Conservation (phyloP, 140 eudicot genomes). For the Stevia rebaudiana region DNA sequence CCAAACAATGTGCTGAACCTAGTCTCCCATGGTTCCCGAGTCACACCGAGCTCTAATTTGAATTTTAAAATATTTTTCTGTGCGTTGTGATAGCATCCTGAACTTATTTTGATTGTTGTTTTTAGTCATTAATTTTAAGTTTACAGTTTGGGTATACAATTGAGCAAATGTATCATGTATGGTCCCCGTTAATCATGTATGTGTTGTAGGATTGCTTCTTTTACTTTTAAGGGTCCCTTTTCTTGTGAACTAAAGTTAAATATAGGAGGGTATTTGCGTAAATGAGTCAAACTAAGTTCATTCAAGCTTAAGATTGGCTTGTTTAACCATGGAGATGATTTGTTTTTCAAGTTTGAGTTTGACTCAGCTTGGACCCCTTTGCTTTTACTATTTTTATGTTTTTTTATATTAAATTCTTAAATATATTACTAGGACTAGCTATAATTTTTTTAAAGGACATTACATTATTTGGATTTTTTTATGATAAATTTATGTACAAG, state of each 20-base stretch:
- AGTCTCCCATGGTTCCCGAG: slow-evolving; percentile 84
- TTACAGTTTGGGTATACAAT: not conserved
- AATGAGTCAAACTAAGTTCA: too few species aligned
- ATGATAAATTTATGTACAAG: too few species aligned
- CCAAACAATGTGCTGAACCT: slow-evolving; percentile 55
- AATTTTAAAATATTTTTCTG: not conserved
- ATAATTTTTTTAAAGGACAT: too few species aligned
- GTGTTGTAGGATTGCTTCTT: not conserved
- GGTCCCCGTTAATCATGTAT: not conserved
- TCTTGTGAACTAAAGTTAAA: not conserved
- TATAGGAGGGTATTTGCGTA: too few species aligned
- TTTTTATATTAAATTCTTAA: too few species aligned
- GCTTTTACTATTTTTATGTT: too few species aligned
- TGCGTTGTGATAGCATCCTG: slow-evolving; percentile 3
- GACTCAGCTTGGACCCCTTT: too few species aligned
- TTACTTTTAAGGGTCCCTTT: not conserved
- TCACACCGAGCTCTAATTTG: slow-evolving; percentile 29
- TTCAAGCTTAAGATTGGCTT: too few species aligned
- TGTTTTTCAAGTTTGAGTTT: too few species aligned
- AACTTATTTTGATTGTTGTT: slow-evolving; percentile 14
- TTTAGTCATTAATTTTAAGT: slow-evolving; percentile 9
- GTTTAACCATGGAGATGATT: too few species aligned
- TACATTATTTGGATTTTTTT: too few species aligned
- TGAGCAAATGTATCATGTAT: slow-evolving; percentile 13
- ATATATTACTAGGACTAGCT: too few species aligned